A percentile compares a stretch with the other conserved stretches of the same genome.
Conservation (phyloP, 163 green algal genomes). For the Scenedesmus sp. region DNA sequence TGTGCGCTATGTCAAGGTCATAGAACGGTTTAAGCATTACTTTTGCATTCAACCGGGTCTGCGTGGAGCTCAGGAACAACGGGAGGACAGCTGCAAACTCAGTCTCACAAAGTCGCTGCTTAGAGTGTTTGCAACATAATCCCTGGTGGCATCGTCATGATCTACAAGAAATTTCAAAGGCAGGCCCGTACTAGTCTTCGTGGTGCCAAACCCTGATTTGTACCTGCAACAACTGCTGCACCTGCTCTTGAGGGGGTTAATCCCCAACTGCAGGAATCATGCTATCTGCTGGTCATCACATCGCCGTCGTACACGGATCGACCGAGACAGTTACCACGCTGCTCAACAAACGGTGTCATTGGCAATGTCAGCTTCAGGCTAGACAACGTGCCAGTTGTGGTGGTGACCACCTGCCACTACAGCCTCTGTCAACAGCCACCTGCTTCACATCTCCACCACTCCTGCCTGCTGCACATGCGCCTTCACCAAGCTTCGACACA, state of each 20-base stretch:
- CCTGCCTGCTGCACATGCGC: slow-evolving; percentile 38
- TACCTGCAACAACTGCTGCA: not conserved
- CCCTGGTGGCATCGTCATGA: not conserved
- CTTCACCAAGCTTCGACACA: slow-evolving; percentile 51
- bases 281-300: not conserved
- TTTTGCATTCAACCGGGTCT: too few species aligned
- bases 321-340: not conserved
- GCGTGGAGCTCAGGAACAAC: not conserved
- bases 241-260: not conserved
- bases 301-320: not conserved
- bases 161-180: not conserved
- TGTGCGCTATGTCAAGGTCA: not conserved
- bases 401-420: not conserved
- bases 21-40: not conserved
- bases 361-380: not conserved
- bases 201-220: not conserved
- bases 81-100: not conserved
- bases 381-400: not conserved
- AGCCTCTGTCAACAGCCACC: not conserved
- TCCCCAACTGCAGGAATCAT: not conserved
- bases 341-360: not conserved
- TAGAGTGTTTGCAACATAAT: not conserved
- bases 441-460: not conserved
- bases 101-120: not conserved
- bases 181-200: not conserved